A percentile compares a stretch with the other conserved stretches of the same genome.
These are phyloP conservation scores for Thelephora ganbajun DNA, from an alignment of 768 basidiomycete species.

Conservation along the genomic window DNA sequence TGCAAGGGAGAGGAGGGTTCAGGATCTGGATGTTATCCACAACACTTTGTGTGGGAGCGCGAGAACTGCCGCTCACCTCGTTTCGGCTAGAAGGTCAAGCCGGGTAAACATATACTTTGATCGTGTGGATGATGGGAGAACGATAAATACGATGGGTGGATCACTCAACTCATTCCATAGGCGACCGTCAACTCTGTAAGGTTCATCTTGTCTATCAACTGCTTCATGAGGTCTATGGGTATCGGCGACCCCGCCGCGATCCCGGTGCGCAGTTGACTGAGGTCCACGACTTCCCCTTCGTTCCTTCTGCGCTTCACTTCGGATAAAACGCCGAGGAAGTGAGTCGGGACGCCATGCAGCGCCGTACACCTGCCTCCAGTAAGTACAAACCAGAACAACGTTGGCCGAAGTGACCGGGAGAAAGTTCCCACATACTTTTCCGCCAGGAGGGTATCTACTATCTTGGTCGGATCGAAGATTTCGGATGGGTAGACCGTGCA, in stretches of 20 bases:
- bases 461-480: constrained; percentile 44
- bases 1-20: background rate
- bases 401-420: background rate
- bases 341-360: constrained; percentile 76
- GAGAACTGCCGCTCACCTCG: constrained; percentile 8
- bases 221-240: constrained; percentile 69
- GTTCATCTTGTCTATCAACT: constrained; percentile 52
- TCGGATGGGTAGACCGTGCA: constrained; percentile 66
- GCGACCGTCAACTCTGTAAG: constrained; percentile 60
- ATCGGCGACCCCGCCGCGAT: constrained; percentile 72
- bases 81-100: constrained; percentile 12
- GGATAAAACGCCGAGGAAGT: constrained; percentile 61
- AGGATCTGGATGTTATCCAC: background rate
- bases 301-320: constrained; percentile 46
- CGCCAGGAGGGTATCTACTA: constrained; percentile 54
- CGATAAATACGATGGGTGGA: background rate
- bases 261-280: constrained; percentile 50
- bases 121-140: background rate
- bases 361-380: constrained; percentile 59
- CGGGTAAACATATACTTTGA: background rate
- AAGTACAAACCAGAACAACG: background rate
- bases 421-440: constrained; percentile 20
- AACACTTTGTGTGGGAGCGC: background rate
- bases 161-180: constrained; percentile 73
- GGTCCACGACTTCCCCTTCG: constrained; percentile 31